Evolutionary conservation across 371 early-diverging fungal genomes (phyloP).

Genomic region (Mortierella sp.): DNA sequence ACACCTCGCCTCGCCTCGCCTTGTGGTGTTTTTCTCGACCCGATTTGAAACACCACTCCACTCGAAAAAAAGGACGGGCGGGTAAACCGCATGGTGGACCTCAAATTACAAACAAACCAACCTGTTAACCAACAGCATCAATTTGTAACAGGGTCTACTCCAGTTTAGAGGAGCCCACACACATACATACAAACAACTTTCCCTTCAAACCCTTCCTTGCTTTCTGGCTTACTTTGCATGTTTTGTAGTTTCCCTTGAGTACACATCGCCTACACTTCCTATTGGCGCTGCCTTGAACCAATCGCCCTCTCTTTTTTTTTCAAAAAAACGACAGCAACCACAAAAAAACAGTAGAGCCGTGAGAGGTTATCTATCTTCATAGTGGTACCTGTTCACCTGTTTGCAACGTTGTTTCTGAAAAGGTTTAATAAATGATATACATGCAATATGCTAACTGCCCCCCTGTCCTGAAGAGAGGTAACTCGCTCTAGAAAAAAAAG

Average conservation of each 20-base stretch:
- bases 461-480: neutral
- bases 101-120: neutral
- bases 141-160: neutral
- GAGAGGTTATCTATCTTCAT: neutral
- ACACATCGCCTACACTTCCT: neutral
- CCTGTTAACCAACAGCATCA: neutral
- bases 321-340: neutral
- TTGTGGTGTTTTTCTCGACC: neutral
- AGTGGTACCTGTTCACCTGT: neutral
- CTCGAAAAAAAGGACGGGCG: neutral
- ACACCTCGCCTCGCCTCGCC: neutral
- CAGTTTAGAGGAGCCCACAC: neutral
- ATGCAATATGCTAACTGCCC: slow-evolving; percentile 7
- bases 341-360: no score
- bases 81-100: neutral
- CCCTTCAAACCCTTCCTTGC: neutral
- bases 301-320: neutral
- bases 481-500: slow-evolving; percentile 1
- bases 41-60: neutral
- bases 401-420: neutral
- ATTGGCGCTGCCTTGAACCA: neutral
- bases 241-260: slow-evolving; percentile 1
- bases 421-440: slow-evolving; percentile 12
- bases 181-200: neutral
- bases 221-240: neutral